Evolutionary conservation across 2,329 filamentous ascomycete genomes (phyloP).

Genomic region (Neofusicoccum sp.): DNA sequence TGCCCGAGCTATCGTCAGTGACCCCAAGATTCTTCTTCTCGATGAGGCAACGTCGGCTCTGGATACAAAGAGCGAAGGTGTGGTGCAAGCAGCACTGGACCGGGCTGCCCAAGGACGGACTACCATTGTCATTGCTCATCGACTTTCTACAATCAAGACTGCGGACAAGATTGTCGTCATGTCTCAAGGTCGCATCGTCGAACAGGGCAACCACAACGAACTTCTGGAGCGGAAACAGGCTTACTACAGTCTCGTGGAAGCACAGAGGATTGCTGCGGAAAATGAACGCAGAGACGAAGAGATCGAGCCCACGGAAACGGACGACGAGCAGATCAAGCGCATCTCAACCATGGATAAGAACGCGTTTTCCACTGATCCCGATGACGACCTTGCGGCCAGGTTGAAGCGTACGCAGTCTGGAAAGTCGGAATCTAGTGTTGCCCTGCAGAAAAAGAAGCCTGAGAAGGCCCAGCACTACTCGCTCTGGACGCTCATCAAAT

Average conservation of each 20-base stretch:
- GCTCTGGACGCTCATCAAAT: conserved; percentile 72
- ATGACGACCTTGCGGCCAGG: conserved; percentile 58
- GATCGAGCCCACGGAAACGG: conserved; percentile 27
- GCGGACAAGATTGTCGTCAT: conserved; percentile 94
- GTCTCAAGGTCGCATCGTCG: conserved; percentile 72
- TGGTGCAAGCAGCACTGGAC: conserved; percentile 86
- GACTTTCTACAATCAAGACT: conserved; percentile 84
- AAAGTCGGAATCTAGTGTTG: conserved; percentile 65
- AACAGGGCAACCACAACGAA: conserved; percentile 80
- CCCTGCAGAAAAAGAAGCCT: conserved; percentile 53
- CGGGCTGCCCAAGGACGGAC: conserved; percentile 77
- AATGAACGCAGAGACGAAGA: conserved; percentile 58
- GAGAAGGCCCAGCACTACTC: conserved; percentile 61
- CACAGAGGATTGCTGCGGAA: conserved; percentile 71
- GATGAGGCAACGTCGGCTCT: conserved; percentile 90
- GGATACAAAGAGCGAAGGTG: conserved; percentile 87
- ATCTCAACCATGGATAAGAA: conserved; percentile 27
- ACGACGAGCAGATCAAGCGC: conserved; percentile 32
- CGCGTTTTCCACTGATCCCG: conserved; percentile 51
- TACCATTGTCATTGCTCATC: conserved; percentile 89
- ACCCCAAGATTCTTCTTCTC: conserved; percentile 82
- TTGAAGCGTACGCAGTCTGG: conserved; percentile 53
- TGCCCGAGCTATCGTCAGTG: conserved; percentile 78
- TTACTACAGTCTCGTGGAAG: conserved; percentile 79
- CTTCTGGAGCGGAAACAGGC: conserved; percentile 67